Evolutionary conservation across 2,329 filamentous ascomycete species (phyloP).

Genomic region (Neonectria sp.): DNA sequence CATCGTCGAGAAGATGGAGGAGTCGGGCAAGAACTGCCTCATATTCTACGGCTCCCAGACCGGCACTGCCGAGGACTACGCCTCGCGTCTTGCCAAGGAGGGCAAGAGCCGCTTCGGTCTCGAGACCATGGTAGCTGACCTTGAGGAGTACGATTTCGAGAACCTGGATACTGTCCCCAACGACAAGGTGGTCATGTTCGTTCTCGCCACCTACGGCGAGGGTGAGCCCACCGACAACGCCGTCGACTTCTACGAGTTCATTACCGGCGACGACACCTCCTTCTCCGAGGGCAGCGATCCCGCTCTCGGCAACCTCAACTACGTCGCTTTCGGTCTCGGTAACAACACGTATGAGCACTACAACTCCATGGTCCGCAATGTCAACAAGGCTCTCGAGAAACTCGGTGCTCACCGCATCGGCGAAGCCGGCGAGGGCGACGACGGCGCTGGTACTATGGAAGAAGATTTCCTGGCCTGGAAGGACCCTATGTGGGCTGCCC

Average conservation of each 20-base stretch:
- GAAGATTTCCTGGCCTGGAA: slow-evolving; percentile 99
- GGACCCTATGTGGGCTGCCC: slow-evolving; percentile 96
- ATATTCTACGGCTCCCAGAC: slow-evolving; percentile 99
- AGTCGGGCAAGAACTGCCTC: slow-evolving; percentile 96
- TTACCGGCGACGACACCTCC: slow-evolving; percentile 83
- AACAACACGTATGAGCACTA: slow-evolving; percentile 99
- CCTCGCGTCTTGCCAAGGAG: slow-evolving; percentile 95
- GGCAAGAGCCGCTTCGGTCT: slow-evolving; percentile 96
- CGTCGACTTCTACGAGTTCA: slow-evolving; percentile 98
- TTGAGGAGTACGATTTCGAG: slow-evolving; percentile 98
- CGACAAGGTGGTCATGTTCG: slow-evolving; percentile 95
- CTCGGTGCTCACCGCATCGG: slow-evolving; percentile 90
- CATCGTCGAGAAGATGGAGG: slow-evolving; percentile 96
- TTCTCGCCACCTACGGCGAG: slow-evolving; percentile 97
- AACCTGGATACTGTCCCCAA: slow-evolving; percentile 90
- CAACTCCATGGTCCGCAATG: slow-evolving; percentile 97
- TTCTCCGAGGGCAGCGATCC: slow-evolving; percentile 84
- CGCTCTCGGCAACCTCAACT: slow-evolving; percentile 87
- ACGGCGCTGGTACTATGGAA: slow-evolving; percentile 99
- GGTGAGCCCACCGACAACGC: slow-evolving; percentile 99
- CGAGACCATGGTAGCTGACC: slow-evolving; percentile 97
- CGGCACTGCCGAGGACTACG: slow-evolving; percentile 98
- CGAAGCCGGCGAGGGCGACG: slow-evolving; percentile 93
- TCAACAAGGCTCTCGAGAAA: slow-evolving; percentile 85
- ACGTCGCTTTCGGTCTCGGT: slow-evolving; percentile 94